Evolutionary conservation across 495 filamentous ascomycete genomes (phyloP), one percentile per base, ranked within the genome.

Genomic region (Hypomontagnella monticulosa): DNA sequence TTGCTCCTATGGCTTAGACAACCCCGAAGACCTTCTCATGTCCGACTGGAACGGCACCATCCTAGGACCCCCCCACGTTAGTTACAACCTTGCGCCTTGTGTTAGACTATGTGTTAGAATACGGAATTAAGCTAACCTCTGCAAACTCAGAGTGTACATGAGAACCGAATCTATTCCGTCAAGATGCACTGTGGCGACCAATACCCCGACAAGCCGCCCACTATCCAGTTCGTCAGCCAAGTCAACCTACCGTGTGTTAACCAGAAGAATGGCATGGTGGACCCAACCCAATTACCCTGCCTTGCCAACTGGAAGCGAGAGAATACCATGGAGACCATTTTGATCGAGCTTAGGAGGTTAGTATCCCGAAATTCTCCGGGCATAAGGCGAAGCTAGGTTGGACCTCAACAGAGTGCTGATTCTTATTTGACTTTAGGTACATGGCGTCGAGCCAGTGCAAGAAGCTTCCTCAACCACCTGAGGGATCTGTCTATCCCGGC

Each of bases 41-140:
- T 92, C 91, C 61, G 92, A 97, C 85, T 99, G 95, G 95, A 96
- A 96, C 66, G 95, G 93, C 50, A 98, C 95, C 0, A 97, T 99
- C 66, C 87, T 97, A 47, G 95, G 95, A 0, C 95, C 95, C 69
- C 95, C 96, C 70, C 96, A 99, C 75, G 95, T 97, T 81, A 66
- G 89, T 82, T 33, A 19, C 44, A 23, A 62, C 38, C 16, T 18
- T 34, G 19, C 19, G 3, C 32, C 41, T 14, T 43, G 23, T 42
- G 42, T 46, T 41, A 6, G 16, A 46, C 12, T n/a, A 27, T n/a
- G n/a, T n/a, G n/a, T n/a, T n/a, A 14, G 16, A 15, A 40, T 4
- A 18, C 59, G 69, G 56, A 70, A 18, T 61, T 23, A 18, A 40
- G 9, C 65, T 38, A 33, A 46, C 37, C n/a, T 27, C 15, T 52